These are phyloP conservation scores for Lentinula guzmanii DNA, from an alignment of 768 basidiomycete genomes.

Conservation along the genomic window DNA sequence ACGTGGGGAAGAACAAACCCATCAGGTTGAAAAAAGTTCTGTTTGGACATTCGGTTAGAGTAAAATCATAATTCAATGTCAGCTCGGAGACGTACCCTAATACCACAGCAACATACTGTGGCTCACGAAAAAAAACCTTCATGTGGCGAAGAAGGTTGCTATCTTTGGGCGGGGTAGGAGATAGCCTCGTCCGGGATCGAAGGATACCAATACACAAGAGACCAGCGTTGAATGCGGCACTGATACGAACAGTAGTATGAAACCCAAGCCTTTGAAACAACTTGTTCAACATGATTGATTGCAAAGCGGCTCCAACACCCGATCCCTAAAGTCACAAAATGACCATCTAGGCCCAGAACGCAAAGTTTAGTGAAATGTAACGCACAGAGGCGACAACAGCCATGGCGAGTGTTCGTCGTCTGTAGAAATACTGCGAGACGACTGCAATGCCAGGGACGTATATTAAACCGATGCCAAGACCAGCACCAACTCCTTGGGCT, in stretches of 20 bases:
- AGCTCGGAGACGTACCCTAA: neutral
- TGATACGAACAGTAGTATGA: constrained; percentile 10
- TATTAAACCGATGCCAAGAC: constrained; percentile 45
- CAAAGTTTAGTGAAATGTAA: neutral
- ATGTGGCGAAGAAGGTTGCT: neutral
- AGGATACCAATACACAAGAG: neutral
- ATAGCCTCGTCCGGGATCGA: neutral
- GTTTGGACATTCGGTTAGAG: no score
- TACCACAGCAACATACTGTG: neutral
- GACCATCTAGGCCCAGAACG: neutral
- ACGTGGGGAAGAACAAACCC: constrained; percentile 26
- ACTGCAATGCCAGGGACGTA: constrained; percentile 45
- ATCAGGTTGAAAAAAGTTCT: constrained; percentile 8
- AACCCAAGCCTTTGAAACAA: constrained; percentile 30
- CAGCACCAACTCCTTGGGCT: constrained; percentile 39
- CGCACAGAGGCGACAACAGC: constrained; percentile 33
- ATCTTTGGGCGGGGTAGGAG: neutral
- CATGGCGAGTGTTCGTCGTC: constrained; percentile 33
- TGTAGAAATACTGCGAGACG: constrained; percentile 38
- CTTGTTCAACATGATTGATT: constrained; percentile 56
- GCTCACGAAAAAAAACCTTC: neutral
- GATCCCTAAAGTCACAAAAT: neutral
- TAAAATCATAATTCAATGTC: no score
- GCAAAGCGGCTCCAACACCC: constrained; percentile 28
- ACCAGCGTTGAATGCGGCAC: constrained; percentile 1